These are phyloP conservation scores for Balansia obtecta DNA, from an alignment of 2,329 filamentous ascomycete genomes.

Conservation along the genomic window DNA sequence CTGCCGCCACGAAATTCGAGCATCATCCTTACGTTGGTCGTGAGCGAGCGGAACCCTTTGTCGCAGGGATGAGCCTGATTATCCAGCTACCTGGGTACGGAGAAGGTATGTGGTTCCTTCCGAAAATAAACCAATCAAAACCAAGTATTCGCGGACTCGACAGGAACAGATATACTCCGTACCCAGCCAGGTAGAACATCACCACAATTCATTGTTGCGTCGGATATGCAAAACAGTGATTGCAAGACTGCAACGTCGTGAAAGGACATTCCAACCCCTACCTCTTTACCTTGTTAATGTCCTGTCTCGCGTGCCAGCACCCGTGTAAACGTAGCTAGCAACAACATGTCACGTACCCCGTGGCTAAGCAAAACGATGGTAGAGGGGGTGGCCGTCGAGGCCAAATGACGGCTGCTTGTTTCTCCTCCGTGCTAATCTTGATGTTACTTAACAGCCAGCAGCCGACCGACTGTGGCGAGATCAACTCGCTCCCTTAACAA, in stretches of 20 bases:
- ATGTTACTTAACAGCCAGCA: background rate
- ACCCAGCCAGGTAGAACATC: too few species aligned
- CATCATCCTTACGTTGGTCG: background rate
- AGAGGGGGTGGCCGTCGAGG: background rate
- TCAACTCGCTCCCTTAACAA: background rate
- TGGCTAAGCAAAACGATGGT: slow-evolving; percentile 7
- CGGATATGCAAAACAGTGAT: background rate
- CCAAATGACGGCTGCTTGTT: slow-evolving; percentile 3
- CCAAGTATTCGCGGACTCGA: too few species aligned
- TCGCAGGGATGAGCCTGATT: too few species aligned
- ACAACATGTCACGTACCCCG: background rate
- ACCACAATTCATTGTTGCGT: too few species aligned
- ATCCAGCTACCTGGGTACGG: too few species aligned
- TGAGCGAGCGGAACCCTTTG: background rate
- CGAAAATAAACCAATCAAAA: too few species aligned
- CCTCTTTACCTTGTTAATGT: background rate
- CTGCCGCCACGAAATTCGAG: background rate
- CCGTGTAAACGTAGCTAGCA: background rate
- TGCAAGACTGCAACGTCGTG: background rate
- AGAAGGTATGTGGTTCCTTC: too few species aligned
- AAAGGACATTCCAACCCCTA: background rate
- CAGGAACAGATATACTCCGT: too few species aligned
- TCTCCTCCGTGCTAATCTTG: background rate
- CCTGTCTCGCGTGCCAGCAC: background rate
- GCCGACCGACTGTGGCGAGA: background rate